Conservation (phyloP, 176 grass and related monocot species). For the Aegilops longissima region DNA sequence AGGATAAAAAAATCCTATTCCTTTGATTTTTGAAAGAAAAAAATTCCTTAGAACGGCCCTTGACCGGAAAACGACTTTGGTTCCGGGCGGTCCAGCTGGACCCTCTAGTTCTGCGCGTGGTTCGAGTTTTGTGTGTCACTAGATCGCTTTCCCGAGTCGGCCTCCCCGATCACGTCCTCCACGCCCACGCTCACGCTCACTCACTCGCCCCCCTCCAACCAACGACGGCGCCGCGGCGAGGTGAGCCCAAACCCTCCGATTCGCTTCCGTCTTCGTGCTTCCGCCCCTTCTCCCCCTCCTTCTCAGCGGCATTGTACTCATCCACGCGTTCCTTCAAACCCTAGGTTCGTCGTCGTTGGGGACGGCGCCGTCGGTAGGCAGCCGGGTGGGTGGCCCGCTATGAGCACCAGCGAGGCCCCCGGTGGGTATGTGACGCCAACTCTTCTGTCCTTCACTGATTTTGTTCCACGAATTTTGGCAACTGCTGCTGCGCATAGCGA, state of each 20-base stretch:
- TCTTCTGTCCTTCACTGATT: not conserved
- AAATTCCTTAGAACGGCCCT: no score
- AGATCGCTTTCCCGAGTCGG: not conserved
- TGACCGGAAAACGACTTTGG: not conserved
- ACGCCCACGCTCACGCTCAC: not conserved
- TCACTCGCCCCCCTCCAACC: not conserved
- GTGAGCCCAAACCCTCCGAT: slow-evolving; percentile 24
- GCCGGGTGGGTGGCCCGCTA: not conserved
- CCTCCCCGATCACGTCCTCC: not conserved
- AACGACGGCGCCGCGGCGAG: not conserved
- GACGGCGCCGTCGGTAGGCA: not conserved
- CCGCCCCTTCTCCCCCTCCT: not conserved
- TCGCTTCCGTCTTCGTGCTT: not conserved
- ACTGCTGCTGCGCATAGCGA: not conserved
- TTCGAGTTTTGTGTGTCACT: not conserved
- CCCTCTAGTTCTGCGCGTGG: not conserved
- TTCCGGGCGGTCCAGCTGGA: not conserved
- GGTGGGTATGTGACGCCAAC: not conserved
- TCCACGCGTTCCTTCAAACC: not conserved
- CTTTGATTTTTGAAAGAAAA: no score
- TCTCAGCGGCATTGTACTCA: not conserved
- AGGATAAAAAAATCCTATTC: no score
- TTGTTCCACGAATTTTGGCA: not conserved
- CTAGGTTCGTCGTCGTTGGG: not conserved
- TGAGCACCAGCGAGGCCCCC: not conserved